Conservation (phyloP, 2,329 filamentous ascomycete genomes). For the Neopestalotiopsis sp. region DNA sequence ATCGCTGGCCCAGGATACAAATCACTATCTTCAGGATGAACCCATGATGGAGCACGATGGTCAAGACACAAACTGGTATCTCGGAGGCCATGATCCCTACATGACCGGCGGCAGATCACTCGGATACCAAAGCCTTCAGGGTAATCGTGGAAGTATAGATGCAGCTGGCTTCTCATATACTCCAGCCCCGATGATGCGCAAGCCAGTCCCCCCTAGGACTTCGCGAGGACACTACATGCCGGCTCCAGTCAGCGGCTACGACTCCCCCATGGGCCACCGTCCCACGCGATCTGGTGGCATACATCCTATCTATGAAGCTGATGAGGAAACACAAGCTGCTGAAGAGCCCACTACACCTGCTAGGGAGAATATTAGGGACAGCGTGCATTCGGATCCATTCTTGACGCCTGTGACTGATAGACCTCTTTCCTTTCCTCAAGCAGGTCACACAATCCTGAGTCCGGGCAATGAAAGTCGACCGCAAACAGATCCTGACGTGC, state of each 20-base stretch:
- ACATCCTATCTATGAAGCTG: conserved; percentile 64
- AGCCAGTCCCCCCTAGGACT: conserved; percentile 32
- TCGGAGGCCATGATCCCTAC: conserved; percentile 50
- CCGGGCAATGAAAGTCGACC: conserved; percentile 46
- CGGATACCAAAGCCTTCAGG: conserved; percentile 57
- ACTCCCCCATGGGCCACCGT: conserved; percentile 25
- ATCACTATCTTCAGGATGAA: conserved; percentile 49
- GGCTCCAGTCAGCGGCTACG: conserved; percentile 34
- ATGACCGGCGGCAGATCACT: conserved; percentile 43
- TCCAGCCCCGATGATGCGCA: conserved; percentile 29
- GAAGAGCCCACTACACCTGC: conserved; percentile 32
- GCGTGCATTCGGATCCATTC: conserved; percentile 53
- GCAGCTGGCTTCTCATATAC: conserved; percentile 31
- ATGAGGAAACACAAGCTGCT: conserved; percentile 46
- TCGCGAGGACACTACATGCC: conserved; percentile 44
- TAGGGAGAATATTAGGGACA: conserved; percentile 26
- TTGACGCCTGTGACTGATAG: conserved; percentile 45
- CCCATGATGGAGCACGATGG: conserved; percentile 52
- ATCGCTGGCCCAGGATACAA: conserved; percentile 54
- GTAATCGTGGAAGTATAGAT: conserved; percentile 31
- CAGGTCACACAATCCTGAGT: conserved; percentile 40
- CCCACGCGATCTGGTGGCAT: conserved; percentile 46
- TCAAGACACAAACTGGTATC: conserved; percentile 48
- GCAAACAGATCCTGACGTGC: conserved; percentile 55
- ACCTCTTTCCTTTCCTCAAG: conserved; percentile 32